Percentiles rank a stretch among this genome's conserved stretches.
These are phyloP conservation scores for Vigna hirtella DNA, from an alignment of 306 rosid genomes.

Conservation along the genomic window DNA sequence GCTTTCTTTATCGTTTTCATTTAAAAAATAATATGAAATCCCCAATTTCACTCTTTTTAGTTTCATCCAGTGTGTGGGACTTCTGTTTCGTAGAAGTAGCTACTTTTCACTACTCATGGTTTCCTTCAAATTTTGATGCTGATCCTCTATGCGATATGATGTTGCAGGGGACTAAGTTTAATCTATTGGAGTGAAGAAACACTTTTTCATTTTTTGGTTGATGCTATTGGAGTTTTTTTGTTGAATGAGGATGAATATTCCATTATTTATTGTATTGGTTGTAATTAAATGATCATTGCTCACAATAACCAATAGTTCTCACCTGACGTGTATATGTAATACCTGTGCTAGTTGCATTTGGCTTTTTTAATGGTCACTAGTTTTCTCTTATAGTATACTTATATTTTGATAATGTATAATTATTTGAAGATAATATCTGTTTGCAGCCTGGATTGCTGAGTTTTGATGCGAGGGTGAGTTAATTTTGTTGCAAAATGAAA, in stretches of 20 bases:
- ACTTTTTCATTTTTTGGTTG: no score
- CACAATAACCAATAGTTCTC: neutral
- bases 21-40: neutral
- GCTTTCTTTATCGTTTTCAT: neutral
- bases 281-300: neutral
- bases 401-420: neutral
- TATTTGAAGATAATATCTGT: neutral
- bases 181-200: no score
- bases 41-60: neutral
- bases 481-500: constrained; percentile 5
- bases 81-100: neutral
- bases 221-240: no score
- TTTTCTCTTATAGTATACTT: no score
- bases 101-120: no score
- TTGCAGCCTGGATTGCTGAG: neutral
- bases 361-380: no score
- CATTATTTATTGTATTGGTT: neutral
- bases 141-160: no score
- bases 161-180: no score
- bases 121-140: no score
- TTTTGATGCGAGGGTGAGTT: constrained; percentile 12
- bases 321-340: no score
- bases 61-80: neutral
- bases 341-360: no score
- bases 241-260: no score